Percentiles rank a stretch among this genome's conserved stretches.
phyloP scores from a whole-genome alignment of 208 protist species.

The Leishmania mexicana region DNA sequence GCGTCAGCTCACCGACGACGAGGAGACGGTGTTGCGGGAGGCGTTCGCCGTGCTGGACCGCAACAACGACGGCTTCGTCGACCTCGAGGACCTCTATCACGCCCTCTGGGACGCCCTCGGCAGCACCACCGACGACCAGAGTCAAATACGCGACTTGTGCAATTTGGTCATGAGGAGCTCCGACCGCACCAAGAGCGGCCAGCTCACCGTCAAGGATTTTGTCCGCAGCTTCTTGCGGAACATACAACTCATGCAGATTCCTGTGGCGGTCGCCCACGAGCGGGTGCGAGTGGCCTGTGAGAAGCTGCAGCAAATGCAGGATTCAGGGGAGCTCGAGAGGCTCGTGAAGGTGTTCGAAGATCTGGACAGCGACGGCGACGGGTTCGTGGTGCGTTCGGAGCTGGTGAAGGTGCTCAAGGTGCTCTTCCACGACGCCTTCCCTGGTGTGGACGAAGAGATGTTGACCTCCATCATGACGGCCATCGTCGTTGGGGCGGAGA shows the following conservation, averaged over 20 bases:
- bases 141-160: slow-evolving; percentile 73
- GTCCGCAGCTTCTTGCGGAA: slow-evolving; percentile 62
- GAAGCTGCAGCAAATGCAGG: slow-evolving; percentile 54
- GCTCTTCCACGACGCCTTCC: slow-evolving; percentile 70
- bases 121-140: slow-evolving; percentile 43
- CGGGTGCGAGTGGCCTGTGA: slow-evolving; percentile 51
- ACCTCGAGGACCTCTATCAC: slow-evolving; percentile 64
- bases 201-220: slow-evolving; percentile 68
- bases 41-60: slow-evolving; percentile 80
- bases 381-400: slow-evolving; percentile 53
- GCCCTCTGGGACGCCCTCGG: slow-evolving; percentile 66
- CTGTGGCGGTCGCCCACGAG: slow-evolving; percentile 59
- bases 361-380: slow-evolving; percentile 38
- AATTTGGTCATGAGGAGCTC: slow-evolving; percentile 82
- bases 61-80: slow-evolving; percentile 77
- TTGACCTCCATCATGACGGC: slow-evolving; percentile 67
- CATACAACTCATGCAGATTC: slow-evolving; percentile 57
- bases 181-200: slow-evolving; percentile 43
- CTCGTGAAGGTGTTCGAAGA: slow-evolving; percentile 45
- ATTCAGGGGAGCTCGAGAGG: slow-evolving; percentile 63
- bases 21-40: slow-evolving; percentile 60
- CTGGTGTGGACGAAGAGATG: slow-evolving; percentile 64
- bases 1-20: slow-evolving; percentile 61
- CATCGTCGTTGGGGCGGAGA: slow-evolving; percentile 58
- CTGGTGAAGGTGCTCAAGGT: slow-evolving; percentile 54